Percentiles rank a stretch among this genome's conserved stretches.
phyloP scores from a whole-genome alignment of 495 filamentous ascomycete genomes.

The Lepidopterella palustris region DNA sequence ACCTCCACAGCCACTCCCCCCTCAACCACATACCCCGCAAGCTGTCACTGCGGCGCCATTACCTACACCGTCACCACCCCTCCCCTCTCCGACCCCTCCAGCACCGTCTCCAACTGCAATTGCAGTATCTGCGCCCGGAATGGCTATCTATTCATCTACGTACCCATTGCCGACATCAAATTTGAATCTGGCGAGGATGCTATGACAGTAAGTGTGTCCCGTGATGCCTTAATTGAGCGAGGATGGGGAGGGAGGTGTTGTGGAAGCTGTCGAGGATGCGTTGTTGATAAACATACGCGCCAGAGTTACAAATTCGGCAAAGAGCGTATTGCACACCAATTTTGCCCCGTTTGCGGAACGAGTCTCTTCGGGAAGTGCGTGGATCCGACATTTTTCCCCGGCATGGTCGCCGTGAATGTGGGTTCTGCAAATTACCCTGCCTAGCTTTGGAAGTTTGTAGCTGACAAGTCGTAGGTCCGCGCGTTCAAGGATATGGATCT shows the following conservation, averaged over 20 bases:
- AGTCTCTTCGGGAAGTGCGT: constrained; percentile 34
- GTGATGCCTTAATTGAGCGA: neutral
- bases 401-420: constrained; percentile 40
- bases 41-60: constrained; percentile 35
- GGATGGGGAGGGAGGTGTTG: neutral
- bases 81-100: constrained; percentile 29
- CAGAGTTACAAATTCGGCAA: constrained; percentile 38
- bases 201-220: constrained; percentile 17
- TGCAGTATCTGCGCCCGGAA: constrained; percentile 42
- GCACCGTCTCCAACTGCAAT: constrained; percentile 36
- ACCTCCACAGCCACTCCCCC: neutral
- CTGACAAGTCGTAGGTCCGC: neutral
- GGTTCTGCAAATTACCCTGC: constrained; percentile 4
- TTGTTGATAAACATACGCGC: neutral
- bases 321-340: constrained; percentile 38
- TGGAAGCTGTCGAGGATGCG: neutral
- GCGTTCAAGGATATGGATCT: constrained; percentile 17
- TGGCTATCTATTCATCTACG: constrained; percentile 41
- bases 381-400: constrained; percentile 26
- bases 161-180: constrained; percentile 27
- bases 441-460: neutral
- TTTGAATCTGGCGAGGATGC: constrained; percentile 22
- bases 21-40: constrained; percentile 22
- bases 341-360: constrained; percentile 41
- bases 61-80: constrained; percentile 29